These are phyloP conservation scores for Fagus crenata DNA, from an alignment of 306 rosid species.

Conservation along the genomic window DNA sequence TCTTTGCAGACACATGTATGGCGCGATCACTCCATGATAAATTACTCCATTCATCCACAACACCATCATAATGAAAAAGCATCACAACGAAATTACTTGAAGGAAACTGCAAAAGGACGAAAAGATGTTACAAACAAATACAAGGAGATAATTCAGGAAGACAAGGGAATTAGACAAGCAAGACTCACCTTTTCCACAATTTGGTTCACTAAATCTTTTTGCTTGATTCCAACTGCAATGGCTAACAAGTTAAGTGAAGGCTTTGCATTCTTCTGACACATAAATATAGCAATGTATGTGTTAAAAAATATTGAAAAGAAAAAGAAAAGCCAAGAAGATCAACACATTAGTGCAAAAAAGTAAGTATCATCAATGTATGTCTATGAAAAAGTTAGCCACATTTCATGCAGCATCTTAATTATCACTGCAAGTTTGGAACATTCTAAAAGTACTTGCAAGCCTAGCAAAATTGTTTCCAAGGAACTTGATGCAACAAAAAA, in stretches of 20 bases:
- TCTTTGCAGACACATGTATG: constrained; percentile 55
- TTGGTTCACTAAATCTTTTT: constrained; percentile 63
- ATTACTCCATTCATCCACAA: constrained; percentile 55
- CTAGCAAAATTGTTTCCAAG: too few relatives aligned
- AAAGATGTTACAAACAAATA: constrained; percentile 19
- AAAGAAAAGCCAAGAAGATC: background rate
- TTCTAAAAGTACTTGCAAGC: too few relatives aligned
- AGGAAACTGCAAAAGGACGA: constrained; percentile 43
- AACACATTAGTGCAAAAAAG: background rate
- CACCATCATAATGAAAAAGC: constrained; percentile 70
- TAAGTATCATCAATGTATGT: background rate
- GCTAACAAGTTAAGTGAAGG: constrained; percentile 70
- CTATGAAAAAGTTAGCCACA: too few relatives aligned
- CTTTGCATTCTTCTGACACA: constrained; percentile 45
- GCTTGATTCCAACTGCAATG: constrained; percentile 79
- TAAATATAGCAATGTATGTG: background rate
- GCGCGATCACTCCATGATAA: constrained; percentile 49
- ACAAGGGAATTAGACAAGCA: constrained; percentile 21
- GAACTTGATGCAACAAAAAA: too few relatives aligned
- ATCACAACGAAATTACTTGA: constrained; percentile 46
- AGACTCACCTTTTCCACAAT: constrained; percentile 70
- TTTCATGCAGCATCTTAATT: too few relatives aligned
- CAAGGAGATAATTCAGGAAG: constrained; percentile 9
- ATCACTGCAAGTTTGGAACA: too few relatives aligned
- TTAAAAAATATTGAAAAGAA: background rate